Evolutionary conservation across 2,329 filamentous ascomycete genomes (phyloP).

Genomic region (Teratosphaeria pseudoeucalypti): DNA sequence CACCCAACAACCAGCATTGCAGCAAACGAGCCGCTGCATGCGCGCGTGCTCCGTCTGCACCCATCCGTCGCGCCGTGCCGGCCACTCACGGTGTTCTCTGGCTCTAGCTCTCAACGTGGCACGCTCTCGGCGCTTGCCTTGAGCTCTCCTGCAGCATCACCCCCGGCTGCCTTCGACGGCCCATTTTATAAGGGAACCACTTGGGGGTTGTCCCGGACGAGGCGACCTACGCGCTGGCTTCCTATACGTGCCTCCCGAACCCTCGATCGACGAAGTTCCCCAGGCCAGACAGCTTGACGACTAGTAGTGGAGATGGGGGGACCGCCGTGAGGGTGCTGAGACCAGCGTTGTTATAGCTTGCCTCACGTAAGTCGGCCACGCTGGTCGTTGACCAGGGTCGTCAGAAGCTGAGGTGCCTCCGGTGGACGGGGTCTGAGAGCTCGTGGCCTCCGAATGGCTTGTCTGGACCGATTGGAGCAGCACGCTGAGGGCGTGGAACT

Average conservation of each 20-base stretch:
- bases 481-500: background rate
- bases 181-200: background rate
- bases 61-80: conserved; percentile 8
- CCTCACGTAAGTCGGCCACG: conserved; percentile 11
- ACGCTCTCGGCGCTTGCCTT: conserved; percentile 17
- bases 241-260: conserved; percentile 6
- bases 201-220: background rate
- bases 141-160: conserved; percentile 6
- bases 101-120: conserved; percentile 19
- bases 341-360: conserved; percentile 9
- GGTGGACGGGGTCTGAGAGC: background rate
- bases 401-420: conserved; percentile 5
- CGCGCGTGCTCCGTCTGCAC: background rate
- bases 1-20: background rate
- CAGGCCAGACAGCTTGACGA: background rate
- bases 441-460: conserved; percentile 9
- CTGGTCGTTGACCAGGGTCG: conserved; percentile 2
- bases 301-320: background rate
- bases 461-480: conserved; percentile 1
- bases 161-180: background rate
- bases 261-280: conserved; percentile 1
- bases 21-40: conserved; percentile 1
- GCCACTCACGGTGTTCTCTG: conserved; percentile 10
- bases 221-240: conserved; percentile 2
- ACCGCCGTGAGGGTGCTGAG: conserved; percentile 5